Base-by-base conservation (phyloP, 306 rosid species). In the Cucurbita argyrosperma region DNA sequence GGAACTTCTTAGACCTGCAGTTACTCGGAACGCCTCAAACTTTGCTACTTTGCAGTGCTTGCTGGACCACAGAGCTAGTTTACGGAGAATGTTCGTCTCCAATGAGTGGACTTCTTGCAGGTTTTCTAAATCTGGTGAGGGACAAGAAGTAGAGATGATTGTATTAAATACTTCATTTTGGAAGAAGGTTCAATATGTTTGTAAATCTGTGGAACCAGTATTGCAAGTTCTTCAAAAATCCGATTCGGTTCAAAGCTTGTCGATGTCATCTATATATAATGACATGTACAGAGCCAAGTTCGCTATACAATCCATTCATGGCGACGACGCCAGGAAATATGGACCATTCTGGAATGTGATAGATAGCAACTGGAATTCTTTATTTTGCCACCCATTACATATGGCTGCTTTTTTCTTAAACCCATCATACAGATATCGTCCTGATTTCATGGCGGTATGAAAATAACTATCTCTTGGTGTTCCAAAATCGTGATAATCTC, bases 401-500 rank as follows among this genome's bases (percentile, higher is more conserved):
- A 77, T 86, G 89, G 97, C 97, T 82, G 97, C 96, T n/a, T 84
- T 87, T 87, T 93, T 86, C 89, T 80, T 93, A 76, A 93, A 93
- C 76, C 97, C 97, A 62, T 87, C 97, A n/a, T 89, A 87, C 80
- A 82, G 94, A 72, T 89, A 89, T 74, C 90, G 89, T 73, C 80
- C 89, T 6, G 98, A 93, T 82, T 90, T 87, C 82, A 72, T 85
- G 78, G 82, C 84, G 90, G 98, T 93, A 89, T 42, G 77, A 78
- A 69, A 73, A 61, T 72, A 68, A 74, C 63, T 68, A 38, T 74
- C 52, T 76, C 74, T 69, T 71, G 72, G 30, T 51, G 57, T 69
- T 21, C 10, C 65, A 64, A 61, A 5, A 67, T 79, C 70, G 51
- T 76, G 67, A 82, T 11, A 56, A 57, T 62, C 74, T 83, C 57